Conservation (phyloP, 1,284 basidiomycete species). For the Earliella scabrosa region DNA sequence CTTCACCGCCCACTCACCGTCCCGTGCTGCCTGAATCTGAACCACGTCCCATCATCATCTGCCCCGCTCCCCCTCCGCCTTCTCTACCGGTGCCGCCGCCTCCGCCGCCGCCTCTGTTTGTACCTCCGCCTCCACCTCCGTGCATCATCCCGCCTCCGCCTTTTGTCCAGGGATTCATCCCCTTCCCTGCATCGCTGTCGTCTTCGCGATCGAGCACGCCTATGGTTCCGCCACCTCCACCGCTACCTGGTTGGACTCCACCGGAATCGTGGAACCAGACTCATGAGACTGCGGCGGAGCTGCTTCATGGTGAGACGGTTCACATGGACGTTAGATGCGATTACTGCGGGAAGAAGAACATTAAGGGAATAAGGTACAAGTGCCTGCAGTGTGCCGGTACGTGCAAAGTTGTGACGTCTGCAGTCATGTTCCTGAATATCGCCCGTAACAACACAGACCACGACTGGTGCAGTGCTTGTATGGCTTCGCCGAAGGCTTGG, state of each 20-base stretch:
- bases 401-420: no score
- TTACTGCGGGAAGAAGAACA: slow-evolving; percentile 48
- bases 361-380: slow-evolving; percentile 70
- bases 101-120: neutral
- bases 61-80: neutral
- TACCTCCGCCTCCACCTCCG: neutral
- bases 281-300: no score
- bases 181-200: slow-evolving; percentile 3
- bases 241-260: slow-evolving; percentile 4
- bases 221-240: neutral
- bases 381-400: slow-evolving; percentile 71
- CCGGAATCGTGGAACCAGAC: slow-evolving; percentile 5
- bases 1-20: slow-evolving; percentile 12
- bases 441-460: slow-evolving; percentile 37
- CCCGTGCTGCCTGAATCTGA: neutral
- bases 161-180: neutral
- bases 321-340: slow-evolving; percentile 60
- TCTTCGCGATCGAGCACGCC: neutral
- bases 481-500: slow-evolving; percentile 32
- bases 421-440: neutral
- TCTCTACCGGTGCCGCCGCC: slow-evolving; percentile 4
- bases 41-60: neutral
- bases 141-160: neutral
- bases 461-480: slow-evolving; percentile 70
- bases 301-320: slow-evolving; percentile 18